phyloP scores from a whole-genome alignment of 208 protist species.

The Jaenimonas drosophilae region DNA sequence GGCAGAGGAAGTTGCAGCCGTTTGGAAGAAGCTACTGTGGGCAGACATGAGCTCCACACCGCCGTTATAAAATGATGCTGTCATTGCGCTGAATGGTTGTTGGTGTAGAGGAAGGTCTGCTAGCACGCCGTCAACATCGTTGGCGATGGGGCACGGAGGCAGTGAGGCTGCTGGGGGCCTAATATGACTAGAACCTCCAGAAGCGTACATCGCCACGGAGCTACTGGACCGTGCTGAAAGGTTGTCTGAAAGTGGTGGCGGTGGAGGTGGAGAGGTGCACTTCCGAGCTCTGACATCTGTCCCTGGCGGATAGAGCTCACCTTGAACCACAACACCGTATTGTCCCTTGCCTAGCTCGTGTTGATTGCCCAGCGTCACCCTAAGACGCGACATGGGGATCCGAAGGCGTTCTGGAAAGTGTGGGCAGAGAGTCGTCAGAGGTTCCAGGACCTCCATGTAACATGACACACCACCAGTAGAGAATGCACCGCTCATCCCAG shows the following conservation, averaged over 20 bases:
- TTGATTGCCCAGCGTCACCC: conserved; percentile 9
- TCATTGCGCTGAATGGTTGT: conserved; percentile 27
- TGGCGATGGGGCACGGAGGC: conserved; percentile 3
- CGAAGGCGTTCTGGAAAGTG: too few species aligned
- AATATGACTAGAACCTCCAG: too few species aligned
- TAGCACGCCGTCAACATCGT: neutral
- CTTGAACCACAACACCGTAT: conserved; percentile 50
- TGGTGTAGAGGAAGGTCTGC: conserved; percentile 19
- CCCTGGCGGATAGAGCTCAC: conserved; percentile 43
- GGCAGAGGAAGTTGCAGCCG: too few species aligned
- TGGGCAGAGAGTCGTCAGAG: too few species aligned
- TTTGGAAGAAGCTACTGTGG: too few species aligned
- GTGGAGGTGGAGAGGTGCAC: neutral
- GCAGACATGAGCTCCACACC: neutral
- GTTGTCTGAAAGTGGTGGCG: neutral
- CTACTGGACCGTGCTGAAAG: neutral
- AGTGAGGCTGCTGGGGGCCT: too few species aligned
- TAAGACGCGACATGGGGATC: conserved; percentile 21
- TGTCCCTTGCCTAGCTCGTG: conserved; percentile 31
- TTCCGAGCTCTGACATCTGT: neutral
- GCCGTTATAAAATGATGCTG: conserved; percentile 25
- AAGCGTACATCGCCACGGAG: neutral
- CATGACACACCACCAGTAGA: too few species aligned
- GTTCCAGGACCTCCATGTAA: too few species aligned
- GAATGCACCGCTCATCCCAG: too few species aligned